These are phyloP conservation scores for Penicillium sumatraense DNA, from an alignment of 2,329 filamentous ascomycete genomes.

Conservation along the genomic window DNA sequence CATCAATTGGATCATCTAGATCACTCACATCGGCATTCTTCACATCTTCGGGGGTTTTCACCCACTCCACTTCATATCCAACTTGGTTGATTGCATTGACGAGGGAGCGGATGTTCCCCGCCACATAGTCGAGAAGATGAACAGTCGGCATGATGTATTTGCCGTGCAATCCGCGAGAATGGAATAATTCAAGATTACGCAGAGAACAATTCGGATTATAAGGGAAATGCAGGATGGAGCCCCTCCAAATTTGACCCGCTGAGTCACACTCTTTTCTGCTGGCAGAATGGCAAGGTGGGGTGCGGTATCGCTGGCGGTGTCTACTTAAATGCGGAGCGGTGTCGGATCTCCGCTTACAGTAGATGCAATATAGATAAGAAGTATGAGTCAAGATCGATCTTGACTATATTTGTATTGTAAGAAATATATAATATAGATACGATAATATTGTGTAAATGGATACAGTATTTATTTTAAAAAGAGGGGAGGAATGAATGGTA, in stretches of 20 bases:
- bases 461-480: no score
- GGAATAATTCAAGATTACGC: neutral
- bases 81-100: conserved; percentile 97
- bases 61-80: conserved; percentile 91
- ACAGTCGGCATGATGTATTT: conserved; percentile 49
- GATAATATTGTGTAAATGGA: no score
- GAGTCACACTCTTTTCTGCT: conserved; percentile 33
- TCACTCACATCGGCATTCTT: conserved; percentile 75
- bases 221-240: conserved; percentile 9
- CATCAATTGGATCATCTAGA: neutral
- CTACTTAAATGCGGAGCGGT: no score
- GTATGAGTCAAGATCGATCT: no score
- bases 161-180: neutral
- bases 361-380: no score
- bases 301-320: no score
- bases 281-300: conserved; percentile 16
- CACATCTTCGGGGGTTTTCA: conserved; percentile 82
- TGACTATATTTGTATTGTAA: no score
- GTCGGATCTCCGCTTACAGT: no score
- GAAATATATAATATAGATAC: no score
- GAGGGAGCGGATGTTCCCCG: conserved; percentile 92
- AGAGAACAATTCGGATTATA: conserved; percentile 2
- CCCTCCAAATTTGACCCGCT: conserved; percentile 25
- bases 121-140: conserved; percentile 78
- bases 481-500: no score